Evolutionary conservation across 2,329 filamentous ascomycete species (phyloP), one percentile per base, ranked within the genome.

Genomic region (Aspergillus pseudoviridinutans): DNA sequence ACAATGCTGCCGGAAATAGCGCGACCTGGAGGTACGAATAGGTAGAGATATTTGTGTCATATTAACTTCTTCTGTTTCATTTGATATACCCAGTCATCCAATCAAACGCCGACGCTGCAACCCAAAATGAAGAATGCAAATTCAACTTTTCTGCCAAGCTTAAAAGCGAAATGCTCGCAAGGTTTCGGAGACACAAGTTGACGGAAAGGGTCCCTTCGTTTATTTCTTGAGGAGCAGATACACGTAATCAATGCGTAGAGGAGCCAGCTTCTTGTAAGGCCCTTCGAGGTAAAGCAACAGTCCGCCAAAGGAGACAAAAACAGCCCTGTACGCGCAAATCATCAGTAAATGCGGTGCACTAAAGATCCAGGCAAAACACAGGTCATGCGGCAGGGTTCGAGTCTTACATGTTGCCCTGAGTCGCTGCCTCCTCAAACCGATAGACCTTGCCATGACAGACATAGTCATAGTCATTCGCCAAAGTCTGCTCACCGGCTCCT

Each of bases 141-240:
- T 57, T 56, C 56, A 60, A 64, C 61, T 66, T 68, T 68, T 68
- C 55, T 58, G 53, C 38, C 49, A 53, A 51, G 50, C 60, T 56
- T 29, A 28, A 56, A 47, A 35, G 24, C 32, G 49, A 46, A 53
- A 24, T 6, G 46, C 47, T 29, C 17, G 49, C 10, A 22, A 20
- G 6, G 7, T 17, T 49, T 50, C 12, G 12, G 20, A 14, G 42
- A 24, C 20, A 27, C 24, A 27, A 54, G 41, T 51, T 38, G 52
- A 49, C 47, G 35, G 24, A 51, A 54, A 28, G 50, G 32, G 53
- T n/a, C 17, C 41, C 29, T 29, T 35, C 55, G 47, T 61, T 71
- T 73, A 93, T 86, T 95, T 96, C 86, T 97, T 99, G 66, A 96
- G 81, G 59, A 97, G 83, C 60, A 99, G 84, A 74, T 99, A 99